Percentiles rank a stretch among this genome's conserved stretches.
phyloP scores from a whole-genome alignment of 2,329 filamentous ascomycete genomes.

The Dactylonectria macrodidyma region DNA sequence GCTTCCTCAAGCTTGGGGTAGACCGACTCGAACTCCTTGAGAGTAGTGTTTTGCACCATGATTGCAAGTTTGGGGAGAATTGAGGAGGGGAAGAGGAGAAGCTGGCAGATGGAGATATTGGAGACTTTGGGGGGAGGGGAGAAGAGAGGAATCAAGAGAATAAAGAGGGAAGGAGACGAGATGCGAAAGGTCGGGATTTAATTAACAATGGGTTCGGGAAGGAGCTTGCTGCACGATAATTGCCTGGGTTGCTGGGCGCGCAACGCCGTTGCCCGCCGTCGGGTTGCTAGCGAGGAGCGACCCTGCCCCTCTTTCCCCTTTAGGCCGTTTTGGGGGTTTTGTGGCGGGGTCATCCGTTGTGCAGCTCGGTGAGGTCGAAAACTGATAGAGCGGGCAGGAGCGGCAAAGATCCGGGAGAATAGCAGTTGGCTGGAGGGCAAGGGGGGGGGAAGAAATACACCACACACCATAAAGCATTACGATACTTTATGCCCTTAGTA shows the following conservation, averaged over 20 bases:
- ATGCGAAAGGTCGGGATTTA: constrained; percentile 13
- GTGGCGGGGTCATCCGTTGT: constrained; percentile 29
- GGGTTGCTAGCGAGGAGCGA: not conserved
- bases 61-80: constrained; percentile 38
- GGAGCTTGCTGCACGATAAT: constrained; percentile 43
- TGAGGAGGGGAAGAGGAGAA: constrained; percentile 1
- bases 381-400: constrained; percentile 38
- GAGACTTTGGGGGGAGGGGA: not conserved
- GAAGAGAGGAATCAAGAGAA: constrained; percentile 3
- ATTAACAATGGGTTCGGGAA: constrained; percentile 17
- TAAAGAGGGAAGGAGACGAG: constrained; percentile 1
- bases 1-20: constrained; percentile 90
- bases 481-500: too few species aligned
- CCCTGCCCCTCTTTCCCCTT: constrained; percentile 47
- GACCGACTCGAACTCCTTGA: constrained; percentile 90
- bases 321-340: constrained; percentile 13
- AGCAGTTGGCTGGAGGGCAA: constrained; percentile 9
- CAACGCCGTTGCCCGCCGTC: constrained; percentile 16
- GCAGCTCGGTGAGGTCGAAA: constrained; percentile 46
- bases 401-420: constrained; percentile 34
- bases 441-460: too few species aligned
- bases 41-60: constrained; percentile 81
- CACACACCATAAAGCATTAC: too few species aligned
- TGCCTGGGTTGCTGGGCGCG: constrained; percentile 33
- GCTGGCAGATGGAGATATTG: not conserved